Evolutionary conservation across 2,329 filamentous ascomycete species (phyloP).

Genomic region (Botryosphaeria dothidea): DNA sequence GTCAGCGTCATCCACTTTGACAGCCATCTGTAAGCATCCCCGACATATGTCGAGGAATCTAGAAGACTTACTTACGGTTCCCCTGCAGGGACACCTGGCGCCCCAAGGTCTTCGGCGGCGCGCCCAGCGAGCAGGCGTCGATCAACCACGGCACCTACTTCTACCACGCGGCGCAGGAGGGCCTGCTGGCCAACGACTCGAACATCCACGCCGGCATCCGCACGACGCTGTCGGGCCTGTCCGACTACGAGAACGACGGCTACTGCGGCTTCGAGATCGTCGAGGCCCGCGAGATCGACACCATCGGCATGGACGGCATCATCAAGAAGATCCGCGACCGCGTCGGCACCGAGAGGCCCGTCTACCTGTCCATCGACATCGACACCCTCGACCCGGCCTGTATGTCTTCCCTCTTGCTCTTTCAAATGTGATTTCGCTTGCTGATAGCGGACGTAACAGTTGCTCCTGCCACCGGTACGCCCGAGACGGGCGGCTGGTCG

Average conservation of each 20-base stretch:
- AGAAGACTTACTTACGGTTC: background rate
- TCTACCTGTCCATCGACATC: slow-evolving; percentile 84
- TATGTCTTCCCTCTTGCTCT: slow-evolving; percentile 37
- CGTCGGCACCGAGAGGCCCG: slow-evolving; percentile 72
- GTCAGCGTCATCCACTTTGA: slow-evolving; percentile 67
- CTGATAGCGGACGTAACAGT: slow-evolving; percentile 42
- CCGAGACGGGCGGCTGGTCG: slow-evolving; percentile 75
- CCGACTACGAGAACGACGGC: slow-evolving; percentile 82
- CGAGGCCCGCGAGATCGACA: slow-evolving; percentile 71
- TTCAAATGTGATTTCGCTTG: background rate
- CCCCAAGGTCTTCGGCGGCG: slow-evolving; percentile 84
- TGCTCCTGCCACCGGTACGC: slow-evolving; percentile 72
- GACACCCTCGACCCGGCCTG: slow-evolving; percentile 84
- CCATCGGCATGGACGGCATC: slow-evolving; percentile 70
- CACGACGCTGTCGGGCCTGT: slow-evolving; percentile 75
- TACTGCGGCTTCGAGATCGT: slow-evolving; percentile 84
- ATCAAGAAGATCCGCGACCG: slow-evolving; percentile 75
- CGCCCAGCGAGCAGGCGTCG: slow-evolving; percentile 71
- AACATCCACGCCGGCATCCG: slow-evolving; percentile 88
- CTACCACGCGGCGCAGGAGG: slow-evolving; percentile 77
- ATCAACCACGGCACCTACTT: slow-evolving; percentile 92
- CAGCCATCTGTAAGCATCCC: slow-evolving; percentile 53
- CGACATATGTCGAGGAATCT: background rate
- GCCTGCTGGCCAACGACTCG: slow-evolving; percentile 75
- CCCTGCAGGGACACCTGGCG: slow-evolving; percentile 61